A percentile compares a stretch with the other conserved stretches of the same genome.
Evolutionary conservation across 257 asterid species (phyloP).

Genomic region (Solanum rostratum): DNA sequence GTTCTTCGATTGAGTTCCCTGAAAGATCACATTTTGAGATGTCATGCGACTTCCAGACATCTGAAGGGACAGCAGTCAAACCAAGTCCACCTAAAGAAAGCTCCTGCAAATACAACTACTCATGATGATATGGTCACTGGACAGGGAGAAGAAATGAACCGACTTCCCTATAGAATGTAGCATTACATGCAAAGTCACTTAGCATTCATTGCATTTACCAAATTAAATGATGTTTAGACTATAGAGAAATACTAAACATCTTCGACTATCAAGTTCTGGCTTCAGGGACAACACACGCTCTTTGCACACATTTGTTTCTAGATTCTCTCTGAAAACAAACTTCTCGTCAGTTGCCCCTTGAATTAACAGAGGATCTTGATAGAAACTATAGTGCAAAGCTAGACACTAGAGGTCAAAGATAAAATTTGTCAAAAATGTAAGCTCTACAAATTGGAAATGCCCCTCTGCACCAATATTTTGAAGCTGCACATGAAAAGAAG

Average conservation of each 20-base stretch:
- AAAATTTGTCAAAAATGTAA: too few species aligned
- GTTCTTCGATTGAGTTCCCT: conserved; percentile 62
- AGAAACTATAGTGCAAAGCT: not conserved
- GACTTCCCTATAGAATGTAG: not conserved
- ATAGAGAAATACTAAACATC: not conserved
- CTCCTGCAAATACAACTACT: conserved; percentile 48
- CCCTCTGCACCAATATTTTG: not conserved
- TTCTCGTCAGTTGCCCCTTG: not conserved
- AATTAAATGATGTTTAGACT: not conserved
- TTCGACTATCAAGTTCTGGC: not conserved
- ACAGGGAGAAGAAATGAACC: not conserved
- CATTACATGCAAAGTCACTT: not conserved
- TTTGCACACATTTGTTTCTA: not conserved
- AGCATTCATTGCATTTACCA: not conserved
- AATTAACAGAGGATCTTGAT: not conserved
- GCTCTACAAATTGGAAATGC: not conserved
- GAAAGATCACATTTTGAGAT: conserved; percentile 74
- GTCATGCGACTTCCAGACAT: conserved; percentile 59
- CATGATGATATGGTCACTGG: not conserved
- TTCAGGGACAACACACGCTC: not conserved
- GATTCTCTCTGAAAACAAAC: not conserved
- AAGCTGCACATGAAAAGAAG: not conserved
- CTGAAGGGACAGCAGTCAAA: conserved; percentile 65
- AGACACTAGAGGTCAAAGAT: not conserved
- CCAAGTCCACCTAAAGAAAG: conserved; percentile 57